Base-by-base conservation (phyloP, 805 yeast genomes). In the Cyberlindnera xishuangbannaensis region DNA sequence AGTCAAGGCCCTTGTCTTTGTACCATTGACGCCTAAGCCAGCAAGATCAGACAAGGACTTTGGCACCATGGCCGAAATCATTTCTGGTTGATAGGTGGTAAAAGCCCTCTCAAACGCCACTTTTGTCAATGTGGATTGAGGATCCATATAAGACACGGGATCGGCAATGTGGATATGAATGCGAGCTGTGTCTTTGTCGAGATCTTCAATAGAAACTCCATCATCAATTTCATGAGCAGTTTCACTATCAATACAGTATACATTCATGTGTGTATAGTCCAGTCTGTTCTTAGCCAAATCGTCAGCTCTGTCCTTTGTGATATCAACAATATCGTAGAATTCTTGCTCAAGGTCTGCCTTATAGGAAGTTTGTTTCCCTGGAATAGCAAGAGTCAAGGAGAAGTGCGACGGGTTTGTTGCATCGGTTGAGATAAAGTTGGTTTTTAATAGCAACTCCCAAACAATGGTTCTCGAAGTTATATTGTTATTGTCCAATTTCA, bases 161-260 rank as follows among this genome's bases (percentile, higher is more conserved):
- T 90, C 87, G 1, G 97, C 97, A 41, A 90, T 74, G 54, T 83
- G 95, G 2, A 86, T 67, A 19, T 79, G 71, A 5, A 88, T 44
- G 8, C 63, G 59, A 44, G 61, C 73, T 3, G 56, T 52, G 1
- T 53, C 44, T 1, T 49, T 46, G 4, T 43, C 41, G 3, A 51
- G 33, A 4, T 40, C 42, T 27, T 62, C 62, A 14, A 90, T 62
- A 1, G 95, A 75, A 18, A 90, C 67, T 29, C 97, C 98, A 58
- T 90, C 98, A 56, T 90, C 98, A 39, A 92, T 82, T 56, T 92
- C 97, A 45, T 81, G 80, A 0, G 97, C 95, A 26, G 67, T 68
- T 4, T 64, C 73, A 3, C 80, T 68, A 58, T 92, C 98, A 38
- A 90, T 85, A 58, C 97, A 87, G 53, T 76, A 90, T 2, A 87